Base-by-base conservation (phyloP, 1,284 basidiomycete genomes). In the Apiotrichum akiyoshidainum region DNA sequence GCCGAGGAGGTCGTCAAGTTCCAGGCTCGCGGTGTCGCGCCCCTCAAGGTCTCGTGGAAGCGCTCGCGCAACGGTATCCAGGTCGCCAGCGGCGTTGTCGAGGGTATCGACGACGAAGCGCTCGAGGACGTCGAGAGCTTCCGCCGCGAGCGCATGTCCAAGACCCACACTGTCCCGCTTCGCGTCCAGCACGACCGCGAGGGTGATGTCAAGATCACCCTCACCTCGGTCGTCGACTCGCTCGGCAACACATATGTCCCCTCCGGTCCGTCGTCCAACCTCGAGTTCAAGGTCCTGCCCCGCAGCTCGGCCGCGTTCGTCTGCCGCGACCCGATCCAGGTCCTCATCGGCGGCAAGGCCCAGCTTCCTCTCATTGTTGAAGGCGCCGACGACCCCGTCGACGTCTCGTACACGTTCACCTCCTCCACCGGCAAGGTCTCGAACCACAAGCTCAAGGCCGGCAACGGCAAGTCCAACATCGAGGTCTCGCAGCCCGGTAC, bases 41-140 rank as follows among this genome's bases (percentile, higher is more conserved):
- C 90, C 6, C 81, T 93, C 62, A 87, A 84, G 67, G 80, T 92
- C 50, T 82, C 84, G 42, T 93, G 89, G 89, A 82, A 83, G 68
- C 86, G 69, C 83, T 85, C 46, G 76, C 22, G 58, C 34, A 48
- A 58, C 46, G 60, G 52, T n/a, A 39, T 44, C 17, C 86, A 57
- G 83, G 87, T 67, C 83, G 84, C 44, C 80, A 58, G 58, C 19
- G 90, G 88, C 57, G 79, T 87, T 33, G 88, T 92, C 12, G 89
- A 92, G 71, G 90, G 89, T 1, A 91, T 93, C 55, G 88, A 92
- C 72, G 85, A 83, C 44, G 82, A 75, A 41, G 37, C 60, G 17
- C n/a, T 56, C 22, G 42, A 66, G n/a, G 59, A 58, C 2, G 67
- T 67, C 21, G 55, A 64, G 40, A 64, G 66, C 26, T 63, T 66